These are phyloP conservation scores for Metahyphopichia silvanorum DNA, from an alignment of 805 yeast genomes.

Conservation along the genomic window DNA sequence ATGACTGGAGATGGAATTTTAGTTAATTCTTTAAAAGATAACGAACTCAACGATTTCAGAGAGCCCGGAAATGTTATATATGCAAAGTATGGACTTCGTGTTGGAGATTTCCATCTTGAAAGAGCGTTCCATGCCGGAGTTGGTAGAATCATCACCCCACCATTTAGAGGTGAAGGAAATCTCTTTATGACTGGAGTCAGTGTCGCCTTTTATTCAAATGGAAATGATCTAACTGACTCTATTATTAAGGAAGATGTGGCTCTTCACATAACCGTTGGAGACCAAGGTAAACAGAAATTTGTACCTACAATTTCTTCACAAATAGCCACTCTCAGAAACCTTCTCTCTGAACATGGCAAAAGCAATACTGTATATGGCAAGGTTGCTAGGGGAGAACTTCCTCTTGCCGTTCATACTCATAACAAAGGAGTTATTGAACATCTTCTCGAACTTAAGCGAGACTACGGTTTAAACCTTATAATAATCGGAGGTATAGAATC, in stretches of 20 bases:
- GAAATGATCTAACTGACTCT: constrained; percentile 1
- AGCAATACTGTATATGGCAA: constrained; percentile 3
- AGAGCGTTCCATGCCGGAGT: constrained; percentile 4
- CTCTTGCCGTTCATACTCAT: constrained; percentile 4
- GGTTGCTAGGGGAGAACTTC: constrained; percentile 3
- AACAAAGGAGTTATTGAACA: constrained; percentile 4
- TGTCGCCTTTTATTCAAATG: constrained; percentile 3
- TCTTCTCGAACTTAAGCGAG: constrained; percentile 2
- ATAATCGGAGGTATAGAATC: constrained; percentile 4
- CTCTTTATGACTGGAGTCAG: constrained; percentile 6
- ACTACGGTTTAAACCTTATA: constrained; percentile 1
- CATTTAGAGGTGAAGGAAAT: constrained; percentile 5
- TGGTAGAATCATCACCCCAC: constrained; percentile 4
- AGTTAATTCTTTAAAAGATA: constrained; percentile 2
- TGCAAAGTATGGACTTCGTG: constrained; percentile 3
- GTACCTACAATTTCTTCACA: constrained; percentile 5
- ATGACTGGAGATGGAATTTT: constrained; percentile 4
- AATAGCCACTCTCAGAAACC: constrained; percentile 1
- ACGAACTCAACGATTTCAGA: background rate
- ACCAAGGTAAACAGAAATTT: constrained; percentile 3
- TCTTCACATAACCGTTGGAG: constrained; percentile 4
- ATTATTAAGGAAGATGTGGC: constrained; percentile 3
- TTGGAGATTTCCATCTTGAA: constrained; percentile 3
- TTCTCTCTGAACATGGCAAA: background rate
- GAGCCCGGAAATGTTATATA: constrained; percentile 1